These are phyloP conservation scores for Rosa lucieae DNA, from an alignment of 306 rosid species.

Conservation along the genomic window DNA sequence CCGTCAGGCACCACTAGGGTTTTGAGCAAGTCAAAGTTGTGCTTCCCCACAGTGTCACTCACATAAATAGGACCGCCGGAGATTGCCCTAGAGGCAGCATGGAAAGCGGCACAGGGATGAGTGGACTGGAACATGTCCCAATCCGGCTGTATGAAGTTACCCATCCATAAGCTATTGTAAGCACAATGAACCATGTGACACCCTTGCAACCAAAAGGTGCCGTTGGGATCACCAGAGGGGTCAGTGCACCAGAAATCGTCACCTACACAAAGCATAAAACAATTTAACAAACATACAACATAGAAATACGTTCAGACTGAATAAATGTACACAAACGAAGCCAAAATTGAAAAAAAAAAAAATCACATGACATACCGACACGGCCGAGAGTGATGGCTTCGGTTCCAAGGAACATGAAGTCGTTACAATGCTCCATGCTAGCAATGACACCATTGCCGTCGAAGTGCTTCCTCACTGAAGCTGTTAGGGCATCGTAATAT, in stretches of 20 bases:
- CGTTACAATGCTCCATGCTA: conserved; percentile 98
- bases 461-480: conserved; percentile 79
- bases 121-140: conserved; percentile 99
- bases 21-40: conserved; percentile 74
- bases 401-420: conserved; percentile 94
- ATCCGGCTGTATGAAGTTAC: conserved; percentile 89
- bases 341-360: not conserved
- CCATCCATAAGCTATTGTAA: conserved; percentile 95
- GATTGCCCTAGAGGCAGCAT: conserved; percentile 93
- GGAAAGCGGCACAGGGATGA: conserved; percentile 92
- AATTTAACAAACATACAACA: not conserved
- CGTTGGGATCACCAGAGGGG: conserved; percentile 86
- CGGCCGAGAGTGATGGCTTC: conserved; percentile 91
- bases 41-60: conserved; percentile 75
- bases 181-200: conserved; percentile 99
- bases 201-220: conserved; percentile 95
- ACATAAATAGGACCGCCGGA: conserved; percentile 94
- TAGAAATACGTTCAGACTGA: not conserved
- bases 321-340: not conserved
- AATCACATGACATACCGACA: conserved; percentile 58
- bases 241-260: conserved; percentile 98
- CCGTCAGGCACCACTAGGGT: conserved; percentile 83
- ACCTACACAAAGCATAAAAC: conserved; percentile 37
- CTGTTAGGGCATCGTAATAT: conserved; percentile 77
- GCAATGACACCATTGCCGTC: conserved; percentile 94